These are phyloP conservation scores for Eugenia klotzschiana DNA, from an alignment of 441 rosid species.

Conservation along the genomic window DNA sequence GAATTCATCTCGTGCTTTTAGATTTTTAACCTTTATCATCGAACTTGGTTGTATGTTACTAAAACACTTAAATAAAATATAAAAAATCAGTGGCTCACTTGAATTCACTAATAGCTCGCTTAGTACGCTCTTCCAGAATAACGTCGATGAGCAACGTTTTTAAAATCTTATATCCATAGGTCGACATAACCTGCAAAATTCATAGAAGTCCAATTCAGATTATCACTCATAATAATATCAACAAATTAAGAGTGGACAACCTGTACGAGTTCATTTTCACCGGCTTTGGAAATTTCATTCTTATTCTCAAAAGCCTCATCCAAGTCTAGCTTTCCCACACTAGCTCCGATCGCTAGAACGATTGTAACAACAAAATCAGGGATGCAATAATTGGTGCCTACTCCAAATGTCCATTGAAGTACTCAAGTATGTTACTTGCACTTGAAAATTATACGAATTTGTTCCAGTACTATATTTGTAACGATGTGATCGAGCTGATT, in stretches of 20 bases:
- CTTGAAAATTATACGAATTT: not conserved
- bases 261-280: slow-evolving; percentile 45
- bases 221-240: not conserved
- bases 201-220: not conserved
- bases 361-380: not conserved
- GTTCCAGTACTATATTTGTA: not conserved
- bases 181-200: not conserved
- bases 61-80: too few relatives aligned
- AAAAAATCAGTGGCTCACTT: too few relatives aligned
- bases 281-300: slow-evolving; percentile 49
- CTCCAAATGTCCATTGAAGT: too few relatives aligned
- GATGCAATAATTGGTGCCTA: not conserved
- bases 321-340: slow-evolving; percentile 39
- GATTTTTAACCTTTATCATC: too few relatives aligned
- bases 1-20: too few relatives aligned
- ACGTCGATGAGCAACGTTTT: not conserved
- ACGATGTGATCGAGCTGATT: too few relatives aligned
- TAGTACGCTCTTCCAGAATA: not conserved
- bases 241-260: not conserved
- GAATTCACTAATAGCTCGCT: not conserved
- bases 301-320: slow-evolving; percentile 41
- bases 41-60: too few relatives aligned
- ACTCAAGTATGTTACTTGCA: not conserved
- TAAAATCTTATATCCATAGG: not conserved
- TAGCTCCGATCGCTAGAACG: slow-evolving; percentile 35